Conservation (phyloP, 1,284 basidiomycete species). For the Rhodotorula sp. region DNA sequence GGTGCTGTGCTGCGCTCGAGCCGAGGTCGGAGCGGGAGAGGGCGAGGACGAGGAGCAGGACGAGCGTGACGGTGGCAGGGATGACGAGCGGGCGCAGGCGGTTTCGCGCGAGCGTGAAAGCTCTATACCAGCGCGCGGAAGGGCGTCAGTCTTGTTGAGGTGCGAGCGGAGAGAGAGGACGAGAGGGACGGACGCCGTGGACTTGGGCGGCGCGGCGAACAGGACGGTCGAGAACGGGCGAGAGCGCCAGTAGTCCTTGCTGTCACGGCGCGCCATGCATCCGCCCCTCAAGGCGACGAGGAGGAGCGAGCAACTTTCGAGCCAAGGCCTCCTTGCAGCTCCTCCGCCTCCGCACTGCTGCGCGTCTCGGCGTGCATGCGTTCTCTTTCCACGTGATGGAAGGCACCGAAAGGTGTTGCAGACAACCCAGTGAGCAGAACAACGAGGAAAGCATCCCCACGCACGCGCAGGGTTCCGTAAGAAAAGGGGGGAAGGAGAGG, state of each 20-base stretch:
- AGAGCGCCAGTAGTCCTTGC: conserved; percentile 1
- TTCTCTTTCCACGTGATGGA: too few species aligned
- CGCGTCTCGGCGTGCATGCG: too few species aligned
- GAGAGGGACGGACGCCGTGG: not conserved
- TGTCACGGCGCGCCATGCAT: conserved; percentile 3
- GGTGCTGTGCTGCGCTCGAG: not conserved
- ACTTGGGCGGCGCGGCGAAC: not conserved
- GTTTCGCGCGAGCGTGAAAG: too few species aligned
- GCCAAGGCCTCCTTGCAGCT: too few species aligned
- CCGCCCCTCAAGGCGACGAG: not conserved
- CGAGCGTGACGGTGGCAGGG: not conserved
- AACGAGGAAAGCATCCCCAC: not conserved
- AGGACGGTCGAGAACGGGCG: conserved; percentile 8
- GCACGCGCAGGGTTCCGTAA: too few species aligned
- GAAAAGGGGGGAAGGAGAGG: too few species aligned
- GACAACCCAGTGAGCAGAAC: too few species aligned
- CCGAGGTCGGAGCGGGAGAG: not conserved
- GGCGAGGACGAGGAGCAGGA: not conserved
- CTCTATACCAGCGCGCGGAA: not conserved
- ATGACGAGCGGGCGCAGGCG: not conserved
- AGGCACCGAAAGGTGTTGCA: too few species aligned
- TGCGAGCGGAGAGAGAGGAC: not conserved
- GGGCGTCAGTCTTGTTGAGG: not conserved
- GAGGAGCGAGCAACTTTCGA: not conserved
- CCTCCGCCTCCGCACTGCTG: too few species aligned